Conservation (phyloP, 208 protist species). For the Crithidia thermophila region DNA sequence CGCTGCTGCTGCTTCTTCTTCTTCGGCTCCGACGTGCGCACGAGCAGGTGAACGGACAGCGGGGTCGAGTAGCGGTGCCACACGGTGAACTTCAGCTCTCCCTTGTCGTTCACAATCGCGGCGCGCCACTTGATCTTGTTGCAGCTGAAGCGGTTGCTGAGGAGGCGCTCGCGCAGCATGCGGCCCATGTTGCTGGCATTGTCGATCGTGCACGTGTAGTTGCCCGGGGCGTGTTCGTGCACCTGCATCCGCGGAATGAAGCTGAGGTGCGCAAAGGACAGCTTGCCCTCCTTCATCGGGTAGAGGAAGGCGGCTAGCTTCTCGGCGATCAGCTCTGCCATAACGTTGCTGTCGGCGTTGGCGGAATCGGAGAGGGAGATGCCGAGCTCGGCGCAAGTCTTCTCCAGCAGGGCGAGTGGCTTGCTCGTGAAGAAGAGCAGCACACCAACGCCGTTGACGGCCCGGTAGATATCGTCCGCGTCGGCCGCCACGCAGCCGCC, state of each 20-base stretch:
- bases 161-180: conserved; percentile 49
- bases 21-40: conserved; percentile 74
- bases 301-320: conserved; percentile 65
- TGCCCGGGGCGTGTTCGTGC: conserved; percentile 78
- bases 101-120: conserved; percentile 40
- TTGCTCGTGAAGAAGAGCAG: conserved; percentile 59
- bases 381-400: conserved; percentile 56
- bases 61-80: conserved; percentile 65
- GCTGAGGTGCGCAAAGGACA: conserved; percentile 44
- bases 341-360: conserved; percentile 51
- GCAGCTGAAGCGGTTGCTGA: conserved; percentile 85
- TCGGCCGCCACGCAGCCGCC: conserved; percentile 23
- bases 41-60: conserved; percentile 51
- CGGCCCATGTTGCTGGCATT: conserved; percentile 64
- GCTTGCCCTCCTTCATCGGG: conserved; percentile 35
- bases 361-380: conserved; percentile 54
- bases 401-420: conserved; percentile 34
- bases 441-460: conserved; percentile 55
- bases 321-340: conserved; percentile 61
- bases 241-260: conserved; percentile 80
- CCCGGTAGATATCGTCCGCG: conserved; percentile 54
- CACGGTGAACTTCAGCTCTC: conserved; percentile 53
- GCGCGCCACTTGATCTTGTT: conserved; percentile 80
- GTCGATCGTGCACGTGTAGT: conserved; percentile 81
- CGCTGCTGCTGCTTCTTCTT: conserved; percentile 75